Conservation (phyloP, 805 yeast genomes). For the Yarrowia yakushimensis region DNA sequence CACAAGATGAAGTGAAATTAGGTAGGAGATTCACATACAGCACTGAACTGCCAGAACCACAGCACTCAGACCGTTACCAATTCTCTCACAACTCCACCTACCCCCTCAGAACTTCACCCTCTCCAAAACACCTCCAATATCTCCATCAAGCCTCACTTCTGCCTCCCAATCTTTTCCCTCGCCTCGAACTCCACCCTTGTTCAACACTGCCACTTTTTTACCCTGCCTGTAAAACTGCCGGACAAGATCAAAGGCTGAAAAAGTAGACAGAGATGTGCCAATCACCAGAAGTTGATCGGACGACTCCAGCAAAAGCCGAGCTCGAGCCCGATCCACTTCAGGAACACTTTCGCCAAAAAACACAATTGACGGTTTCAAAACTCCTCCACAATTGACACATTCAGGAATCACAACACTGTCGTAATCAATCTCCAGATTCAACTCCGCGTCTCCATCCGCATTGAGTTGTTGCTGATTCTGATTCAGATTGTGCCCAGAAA, state of each 20-base stretch:
- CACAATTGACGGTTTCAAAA: constrained; percentile 89
- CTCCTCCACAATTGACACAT: constrained; percentile 53
- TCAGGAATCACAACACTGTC: not conserved
- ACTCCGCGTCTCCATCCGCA: constrained; percentile 21
- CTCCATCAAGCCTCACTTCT: constrained; percentile 2
- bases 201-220: not conserved
- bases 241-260: constrained; percentile 5
- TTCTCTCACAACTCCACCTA: too few species aligned
- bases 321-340: not conserved
- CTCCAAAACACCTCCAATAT: not conserved
- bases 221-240: constrained; percentile 1
- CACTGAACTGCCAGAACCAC: too few species aligned
- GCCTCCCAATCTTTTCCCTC: not conserved
- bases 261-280: not conserved
- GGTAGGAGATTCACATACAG: too few species aligned
- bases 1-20: too few species aligned
- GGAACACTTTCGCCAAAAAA: constrained; percentile 93
- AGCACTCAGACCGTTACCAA: too few species aligned
- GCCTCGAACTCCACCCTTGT: constrained; percentile 10
- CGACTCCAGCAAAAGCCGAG: not conserved
- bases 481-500: not conserved
- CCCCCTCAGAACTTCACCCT: not conserved
- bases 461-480: not conserved
- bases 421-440: not conserved
- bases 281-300: constrained; percentile 3